phyloP scores from a whole-genome alignment of 2,329 filamentous ascomycete genomes.

The Lomentospora prolificans region DNA sequence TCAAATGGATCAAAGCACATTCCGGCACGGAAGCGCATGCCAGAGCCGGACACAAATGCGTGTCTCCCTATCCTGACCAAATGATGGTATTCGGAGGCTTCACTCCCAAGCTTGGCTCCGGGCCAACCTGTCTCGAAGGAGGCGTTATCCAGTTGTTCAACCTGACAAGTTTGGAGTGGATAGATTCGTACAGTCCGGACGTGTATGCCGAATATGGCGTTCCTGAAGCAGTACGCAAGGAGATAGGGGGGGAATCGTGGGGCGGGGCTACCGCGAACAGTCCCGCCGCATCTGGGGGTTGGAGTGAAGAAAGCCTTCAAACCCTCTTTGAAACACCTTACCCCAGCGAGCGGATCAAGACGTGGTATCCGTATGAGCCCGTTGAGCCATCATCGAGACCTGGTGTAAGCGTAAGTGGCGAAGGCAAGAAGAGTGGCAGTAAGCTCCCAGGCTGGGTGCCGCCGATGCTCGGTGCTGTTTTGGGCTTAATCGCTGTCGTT shows the following conservation, averaged over 20 bases:
- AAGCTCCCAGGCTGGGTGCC: constrained; percentile 47
- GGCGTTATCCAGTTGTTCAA: constrained; percentile 59
- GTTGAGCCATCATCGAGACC: constrained; percentile 16
- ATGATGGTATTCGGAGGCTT: constrained; percentile 72
- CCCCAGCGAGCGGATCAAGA: constrained; percentile 42
- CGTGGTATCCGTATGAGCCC: constrained; percentile 50
- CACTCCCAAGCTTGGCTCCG: constrained; percentile 19
- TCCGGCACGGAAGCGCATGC: constrained; percentile 40
- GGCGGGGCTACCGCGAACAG: constrained; percentile 62
- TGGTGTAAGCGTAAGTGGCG: constrained; percentile 10
- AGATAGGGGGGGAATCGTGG: constrained; percentile 56
- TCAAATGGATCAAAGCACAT: constrained; percentile 59
- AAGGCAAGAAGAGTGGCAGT: constrained; percentile 18
- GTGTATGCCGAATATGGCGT: constrained; percentile 58
- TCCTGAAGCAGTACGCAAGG: constrained; percentile 49
- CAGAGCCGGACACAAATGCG: constrained; percentile 65
- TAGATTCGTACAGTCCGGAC: constrained; percentile 57
- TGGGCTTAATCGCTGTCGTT: constrained; percentile 47
- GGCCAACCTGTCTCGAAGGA: constrained; percentile 36
- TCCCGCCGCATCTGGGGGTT: constrained; percentile 49
- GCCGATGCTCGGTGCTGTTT: constrained; percentile 51
- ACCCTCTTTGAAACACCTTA: constrained; percentile 47
- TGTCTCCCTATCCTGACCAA: constrained; percentile 66
- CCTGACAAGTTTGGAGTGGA: constrained; percentile 58
- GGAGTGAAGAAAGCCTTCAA: constrained; percentile 37